Evolutionary conservation across 108 stramenopile genomes (phyloP).

Genomic region (Parmales sp.): DNA sequence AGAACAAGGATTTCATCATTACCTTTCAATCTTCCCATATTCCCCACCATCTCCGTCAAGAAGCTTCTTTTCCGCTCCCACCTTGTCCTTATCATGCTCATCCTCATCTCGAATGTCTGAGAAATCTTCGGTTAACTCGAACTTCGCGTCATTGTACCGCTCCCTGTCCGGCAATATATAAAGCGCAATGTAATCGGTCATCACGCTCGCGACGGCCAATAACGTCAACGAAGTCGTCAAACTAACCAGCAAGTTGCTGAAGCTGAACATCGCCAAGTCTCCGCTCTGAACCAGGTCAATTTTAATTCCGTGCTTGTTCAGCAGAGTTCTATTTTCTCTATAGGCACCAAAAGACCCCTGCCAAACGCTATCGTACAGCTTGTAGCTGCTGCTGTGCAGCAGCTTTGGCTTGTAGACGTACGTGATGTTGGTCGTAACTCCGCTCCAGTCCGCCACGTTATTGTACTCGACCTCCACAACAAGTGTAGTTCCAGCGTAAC

Average conservation of each 20-base stretch:
- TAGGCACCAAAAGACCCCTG: not conserved
- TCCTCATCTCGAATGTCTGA: not conserved
- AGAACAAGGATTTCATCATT: no score
- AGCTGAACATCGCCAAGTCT: not conserved
- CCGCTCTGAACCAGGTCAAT: not conserved
- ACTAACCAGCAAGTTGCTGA: slow-evolving; percentile 3
- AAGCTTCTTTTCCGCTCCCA: not conserved
- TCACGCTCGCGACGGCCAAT: not conserved
- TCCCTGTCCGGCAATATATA: slow-evolving; percentile 7
- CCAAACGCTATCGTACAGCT: not conserved
- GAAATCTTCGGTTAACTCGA: not conserved
- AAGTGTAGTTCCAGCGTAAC: not conserved
- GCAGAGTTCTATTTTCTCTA: not conserved
- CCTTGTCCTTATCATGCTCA: not conserved
- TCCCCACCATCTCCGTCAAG: no score
- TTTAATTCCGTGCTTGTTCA: slow-evolving; percentile 12
- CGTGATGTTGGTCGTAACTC: not conserved
- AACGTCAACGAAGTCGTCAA: slow-evolving; percentile 9
- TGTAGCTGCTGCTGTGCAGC: not conserved
- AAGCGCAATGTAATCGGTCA: slow-evolving; percentile 9
- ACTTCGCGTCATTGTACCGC: slow-evolving; percentile 5
- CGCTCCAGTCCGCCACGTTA: not conserved
- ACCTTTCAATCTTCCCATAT: no score
- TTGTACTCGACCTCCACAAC: not conserved
- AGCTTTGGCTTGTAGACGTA: slow-evolving; percentile 11